These are phyloP conservation scores for Bruguiera parviflora DNA, from an alignment of 345 rosid genomes.

Conservation along the genomic window DNA sequence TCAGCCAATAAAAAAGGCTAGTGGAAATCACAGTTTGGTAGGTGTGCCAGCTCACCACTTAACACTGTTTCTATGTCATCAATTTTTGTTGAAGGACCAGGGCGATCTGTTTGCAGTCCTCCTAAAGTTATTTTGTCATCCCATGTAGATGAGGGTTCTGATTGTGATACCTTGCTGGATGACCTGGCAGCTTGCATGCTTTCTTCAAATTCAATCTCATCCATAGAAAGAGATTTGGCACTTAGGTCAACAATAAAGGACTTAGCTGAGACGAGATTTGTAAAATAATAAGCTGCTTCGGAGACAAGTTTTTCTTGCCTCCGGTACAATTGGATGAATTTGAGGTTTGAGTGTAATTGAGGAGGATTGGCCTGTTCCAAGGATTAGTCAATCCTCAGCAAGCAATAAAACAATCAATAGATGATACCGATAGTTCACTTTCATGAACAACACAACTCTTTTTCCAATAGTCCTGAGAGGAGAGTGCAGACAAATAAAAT, in stretches of 20 bases:
- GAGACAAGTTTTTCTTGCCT: conserved; percentile 49
- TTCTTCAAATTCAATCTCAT: conserved; percentile 53
- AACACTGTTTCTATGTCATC: conserved; percentile 15
- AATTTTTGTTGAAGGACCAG: conserved; percentile 22
- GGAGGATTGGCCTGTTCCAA: conserved; percentile 56
- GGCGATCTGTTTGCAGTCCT: conserved; percentile 12
- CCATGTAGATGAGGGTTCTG: conserved; percentile 14
- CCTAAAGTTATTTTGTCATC: conserved; percentile 17
- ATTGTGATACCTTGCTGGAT: conserved; percentile 27
- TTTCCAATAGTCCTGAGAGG: background rate
- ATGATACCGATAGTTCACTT: background rate
- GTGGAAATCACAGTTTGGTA: background rate
- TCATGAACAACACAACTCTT: background rate
- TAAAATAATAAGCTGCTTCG: conserved; percentile 55
- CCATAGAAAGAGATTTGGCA: conserved; percentile 56
- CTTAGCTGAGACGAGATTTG: conserved; percentile 51
- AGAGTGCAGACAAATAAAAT: background rate
- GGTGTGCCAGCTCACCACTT: conserved; percentile 24
- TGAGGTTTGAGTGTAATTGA: conserved; percentile 60
- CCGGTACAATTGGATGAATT: conserved; percentile 48
- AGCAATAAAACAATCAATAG: conserved; percentile 9
- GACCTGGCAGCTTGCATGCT: conserved; percentile 50
- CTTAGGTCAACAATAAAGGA: conserved; percentile 46
- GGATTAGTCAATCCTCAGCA: conserved; percentile 1
- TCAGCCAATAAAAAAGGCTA: background rate